These are phyloP conservation scores for Orbilia quercus DNA, from an alignment of 2,329 filamentous ascomycete genomes.

Conservation along the genomic window DNA sequence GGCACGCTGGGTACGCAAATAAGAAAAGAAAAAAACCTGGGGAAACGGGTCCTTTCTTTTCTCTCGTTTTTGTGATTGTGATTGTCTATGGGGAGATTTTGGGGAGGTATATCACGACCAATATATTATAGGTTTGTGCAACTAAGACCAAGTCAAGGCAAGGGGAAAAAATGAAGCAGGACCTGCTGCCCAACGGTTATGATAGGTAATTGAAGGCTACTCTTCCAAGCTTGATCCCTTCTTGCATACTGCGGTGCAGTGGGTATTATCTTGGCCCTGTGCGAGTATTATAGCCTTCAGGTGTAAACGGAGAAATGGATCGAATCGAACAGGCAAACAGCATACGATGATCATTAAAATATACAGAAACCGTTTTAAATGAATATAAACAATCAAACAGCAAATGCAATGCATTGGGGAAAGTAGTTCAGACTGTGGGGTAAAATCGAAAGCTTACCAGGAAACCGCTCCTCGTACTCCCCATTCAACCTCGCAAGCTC, in stretches of 20 bases:
- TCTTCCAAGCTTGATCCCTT: not conserved
- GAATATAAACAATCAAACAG: not conserved
- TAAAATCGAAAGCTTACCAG: slow-evolving; percentile 53
- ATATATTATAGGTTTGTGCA: slow-evolving; percentile 18
- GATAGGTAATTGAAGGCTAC: slow-evolving; percentile 4
- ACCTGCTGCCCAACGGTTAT: not conserved
- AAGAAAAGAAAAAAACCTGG: not conserved
- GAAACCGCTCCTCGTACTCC: slow-evolving; percentile 59
- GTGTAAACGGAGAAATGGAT: not conserved
- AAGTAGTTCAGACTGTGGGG: not conserved
- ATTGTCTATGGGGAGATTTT: not conserved
- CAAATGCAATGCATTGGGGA: not conserved
- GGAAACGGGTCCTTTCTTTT: slow-evolving; percentile 10
- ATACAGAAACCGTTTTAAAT: not conserved
- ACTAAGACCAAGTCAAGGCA: not conserved
- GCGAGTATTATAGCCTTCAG: not conserved
- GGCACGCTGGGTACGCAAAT: too few species aligned
- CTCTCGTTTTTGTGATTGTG: too few species aligned
- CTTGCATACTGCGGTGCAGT: not conserved
- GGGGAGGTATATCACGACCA: slow-evolving; percentile 18
- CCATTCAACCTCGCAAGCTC: slow-evolving; percentile 59
- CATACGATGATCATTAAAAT: too few species aligned
- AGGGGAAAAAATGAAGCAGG: not conserved
- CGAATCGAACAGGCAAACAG: not conserved
- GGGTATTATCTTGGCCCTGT: not conserved